Evolutionary conservation across 306 rosid species (phyloP).

Genomic region (Acacia acuminata): DNA sequence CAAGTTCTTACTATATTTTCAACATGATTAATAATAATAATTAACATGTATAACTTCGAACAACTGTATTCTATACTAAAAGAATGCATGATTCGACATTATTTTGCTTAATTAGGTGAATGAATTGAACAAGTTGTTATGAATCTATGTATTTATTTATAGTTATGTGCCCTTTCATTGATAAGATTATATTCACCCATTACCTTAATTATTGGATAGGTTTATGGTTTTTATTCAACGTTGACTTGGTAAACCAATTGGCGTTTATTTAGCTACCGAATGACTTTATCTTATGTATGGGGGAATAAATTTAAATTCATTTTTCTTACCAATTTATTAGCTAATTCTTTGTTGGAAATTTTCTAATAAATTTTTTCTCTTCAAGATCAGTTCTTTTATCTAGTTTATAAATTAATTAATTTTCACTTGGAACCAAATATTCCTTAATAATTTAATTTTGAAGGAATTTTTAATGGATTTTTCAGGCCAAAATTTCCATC

Average conservation of each 20-base stretch:
- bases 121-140: no score
- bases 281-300: no score
- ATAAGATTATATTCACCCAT: neutral
- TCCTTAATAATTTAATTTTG: neutral
- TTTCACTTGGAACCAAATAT: neutral
- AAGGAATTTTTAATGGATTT: neutral
- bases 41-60: neutral
- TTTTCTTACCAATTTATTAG: neutral
- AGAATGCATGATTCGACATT: constrained; percentile 13
- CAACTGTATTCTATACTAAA: neutral
- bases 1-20: constrained; percentile 10
- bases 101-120: neutral
- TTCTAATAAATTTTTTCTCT: neutral
- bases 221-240: neutral
- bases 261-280: neutral
- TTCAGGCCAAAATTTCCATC: neutral
- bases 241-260: neutral
- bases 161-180: neutral
- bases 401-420: neutral
- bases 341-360: neutral
- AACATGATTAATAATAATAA: constrained; percentile 6
- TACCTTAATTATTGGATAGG: neutral
- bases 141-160: neutral
- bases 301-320: neutral
- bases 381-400: neutral